Base-by-base conservation (phyloP, 176 grass and related monocot species). In the Urochloa ruziziensis region DNA sequence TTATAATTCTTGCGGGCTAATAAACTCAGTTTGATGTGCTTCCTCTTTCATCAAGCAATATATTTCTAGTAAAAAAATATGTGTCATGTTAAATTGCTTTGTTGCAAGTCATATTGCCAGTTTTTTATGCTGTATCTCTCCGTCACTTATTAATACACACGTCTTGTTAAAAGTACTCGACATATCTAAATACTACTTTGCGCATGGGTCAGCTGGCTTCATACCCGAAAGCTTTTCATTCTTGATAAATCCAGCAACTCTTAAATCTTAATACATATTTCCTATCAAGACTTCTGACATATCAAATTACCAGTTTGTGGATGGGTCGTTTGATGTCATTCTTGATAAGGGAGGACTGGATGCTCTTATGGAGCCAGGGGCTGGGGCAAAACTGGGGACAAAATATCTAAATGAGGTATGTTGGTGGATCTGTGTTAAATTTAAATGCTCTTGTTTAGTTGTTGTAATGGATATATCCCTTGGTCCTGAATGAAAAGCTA, bases 311-410 rank as follows among this genome's bases (percentile, higher is more conserved):
- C 88, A 98, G 96, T 95, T 98, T 85, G 62, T 83, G 90, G 92
- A 93, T 93, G 89, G 82, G 33, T 89, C 64, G 24, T 98, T 98
- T 85, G 91, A 98, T 79, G 63, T 84, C 35, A 62, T 95, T 87
- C 84, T 98, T 86, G 96, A 98, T 89, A 98, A 98, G 88, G 96
- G 96, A 87, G 96, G 96, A 88, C 77, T 95, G 87, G 96, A 98
- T 88, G 96, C 93, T 80, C 83, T 98, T 82, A 95, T 98, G 96
- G 96, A 98, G 83, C 96, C 96, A 62, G 91, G 90, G 62, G 49
- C 83, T 84, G 96, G 96, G 64, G 83, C 87, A 30, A 67, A 92
- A 66, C 87, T 98, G 21, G 96, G 93, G 33, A 95, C 49, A 75
- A 95, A 98, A 79, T 98, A 95, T 85, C 89, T 98, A 19, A 93